Percentiles rank a stretch among this genome's conserved stretches.
phyloP scores from a whole-genome alignment of 2,329 filamentous ascomycete species.

The Nigrospora oryzae region DNA sequence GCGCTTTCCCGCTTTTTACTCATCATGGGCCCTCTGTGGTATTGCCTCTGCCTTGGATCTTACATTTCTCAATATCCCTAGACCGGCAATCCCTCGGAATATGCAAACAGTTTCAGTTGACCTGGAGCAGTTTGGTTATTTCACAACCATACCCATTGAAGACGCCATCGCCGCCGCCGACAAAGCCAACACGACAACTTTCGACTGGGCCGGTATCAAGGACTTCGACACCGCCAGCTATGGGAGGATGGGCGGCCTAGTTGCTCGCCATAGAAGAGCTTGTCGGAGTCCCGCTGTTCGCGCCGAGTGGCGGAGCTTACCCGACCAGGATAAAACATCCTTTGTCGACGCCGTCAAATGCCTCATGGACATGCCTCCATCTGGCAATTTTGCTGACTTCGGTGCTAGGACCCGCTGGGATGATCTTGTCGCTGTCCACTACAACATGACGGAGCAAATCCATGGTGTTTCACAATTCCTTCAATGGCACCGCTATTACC shows the following conservation, averaged over 20 bases:
- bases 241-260: slow-evolving; percentile 1
- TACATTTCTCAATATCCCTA: no score
- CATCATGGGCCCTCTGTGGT: no score
- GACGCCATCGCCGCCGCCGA: slow-evolving; percentile 6
- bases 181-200: slow-evolving; percentile 4
- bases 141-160: slow-evolving; percentile 17
- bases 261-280: not conserved
- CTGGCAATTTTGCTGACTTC: not conserved
- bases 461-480: slow-evolving; percentile 11
- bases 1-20: no score
- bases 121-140: slow-evolving; percentile 15
- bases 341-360: not conserved
- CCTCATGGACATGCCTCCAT: not conserved
- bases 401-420: not conserved
- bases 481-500: slow-evolving; percentile 21
- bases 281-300: not conserved
- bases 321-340: not conserved
- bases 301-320: not conserved
- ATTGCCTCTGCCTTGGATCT: no score
- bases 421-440: not conserved
- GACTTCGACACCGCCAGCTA: slow-evolving; percentile 5
- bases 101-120: slow-evolving; percentile 8
- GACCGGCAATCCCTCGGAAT: no score
- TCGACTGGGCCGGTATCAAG: slow-evolving; percentile 1
- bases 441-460: not conserved